Conservation (phyloP, 208 protist genomes). For the Plasmodiophora brassicae region DNA sequence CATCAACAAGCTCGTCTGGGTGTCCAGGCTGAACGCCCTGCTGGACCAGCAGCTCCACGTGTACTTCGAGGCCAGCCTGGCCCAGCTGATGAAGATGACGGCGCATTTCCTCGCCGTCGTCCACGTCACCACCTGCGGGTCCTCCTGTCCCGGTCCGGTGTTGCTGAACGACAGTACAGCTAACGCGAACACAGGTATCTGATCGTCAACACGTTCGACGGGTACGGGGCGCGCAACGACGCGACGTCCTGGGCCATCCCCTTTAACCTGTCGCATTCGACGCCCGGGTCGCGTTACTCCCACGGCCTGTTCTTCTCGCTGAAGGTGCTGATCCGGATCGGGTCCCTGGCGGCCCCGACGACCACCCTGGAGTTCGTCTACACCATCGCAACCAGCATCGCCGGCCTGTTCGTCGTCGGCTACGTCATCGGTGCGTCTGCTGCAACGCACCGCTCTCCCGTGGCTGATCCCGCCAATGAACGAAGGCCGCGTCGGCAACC, state of each 20-base stretch:
- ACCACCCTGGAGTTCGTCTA: not conserved
- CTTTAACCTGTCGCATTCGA: no score
- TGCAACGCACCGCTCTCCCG: not conserved
- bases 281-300: not conserved
- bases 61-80: not conserved
- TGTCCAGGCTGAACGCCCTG: not conserved
- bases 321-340: not conserved
- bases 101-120: not conserved
- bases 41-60: not conserved
- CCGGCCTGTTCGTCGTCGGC: not conserved
- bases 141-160: no score
- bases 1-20: not conserved
- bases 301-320: not conserved
- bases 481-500: not conserved
- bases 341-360: not conserved
- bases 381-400: not conserved
- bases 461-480: not conserved
- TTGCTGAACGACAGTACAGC: no score
- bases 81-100: not conserved
- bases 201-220: not conserved
- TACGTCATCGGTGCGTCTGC: not conserved
- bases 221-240: no score
- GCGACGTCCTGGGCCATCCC: no score
- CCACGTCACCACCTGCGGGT: not conserved
- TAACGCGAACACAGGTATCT: not conserved